A percentile compares a stretch with the other conserved stretches of the same genome.
Evolutionary conservation across 1,284 basidiomycete genomes (phyloP).

Genomic region (Ustilago trichophora): DNA sequence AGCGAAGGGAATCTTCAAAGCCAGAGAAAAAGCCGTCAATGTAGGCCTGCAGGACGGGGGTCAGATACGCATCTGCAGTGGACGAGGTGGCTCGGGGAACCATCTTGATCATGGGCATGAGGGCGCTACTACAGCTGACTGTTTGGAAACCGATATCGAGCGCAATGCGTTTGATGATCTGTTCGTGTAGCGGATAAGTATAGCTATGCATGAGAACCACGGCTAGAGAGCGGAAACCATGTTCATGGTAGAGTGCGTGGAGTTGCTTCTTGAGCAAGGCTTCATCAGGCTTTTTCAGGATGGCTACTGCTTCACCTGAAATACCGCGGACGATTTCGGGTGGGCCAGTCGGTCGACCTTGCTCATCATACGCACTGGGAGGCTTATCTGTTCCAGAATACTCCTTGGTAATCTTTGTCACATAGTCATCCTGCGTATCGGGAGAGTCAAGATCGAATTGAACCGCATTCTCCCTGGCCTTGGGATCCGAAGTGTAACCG

Average conservation of each 20-base stretch:
- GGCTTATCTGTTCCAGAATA: conserved; percentile 68
- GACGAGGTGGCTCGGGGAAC: conserved; percentile 90
- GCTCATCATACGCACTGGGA: conserved; percentile 76
- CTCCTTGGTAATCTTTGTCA: conserved; percentile 19
- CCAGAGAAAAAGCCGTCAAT: conserved; percentile 91
- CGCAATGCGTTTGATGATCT: conserved; percentile 77
- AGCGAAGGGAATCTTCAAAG: conserved; percentile 78
- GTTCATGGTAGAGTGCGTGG: conserved; percentile 73
- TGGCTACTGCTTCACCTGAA: conserved; percentile 88
- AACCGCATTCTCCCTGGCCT: conserved; percentile 74
- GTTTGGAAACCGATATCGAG: conserved; percentile 82
- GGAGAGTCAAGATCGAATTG: conserved; percentile 47
- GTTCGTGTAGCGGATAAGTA: conserved; percentile 85
- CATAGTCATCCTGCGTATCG: conserved; percentile 2
- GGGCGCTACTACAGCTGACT: conserved; percentile 84
- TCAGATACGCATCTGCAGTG: conserved; percentile 95
- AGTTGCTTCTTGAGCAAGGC: conserved; percentile 71
- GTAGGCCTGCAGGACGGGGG: conserved; percentile 84
- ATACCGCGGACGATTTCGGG: conserved; percentile 80
- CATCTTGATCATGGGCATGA: conserved; percentile 90
- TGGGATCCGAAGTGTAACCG: conserved; percentile 88
- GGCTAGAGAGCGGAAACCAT: conserved; percentile 83
- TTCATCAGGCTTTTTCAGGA: conserved; percentile 76
- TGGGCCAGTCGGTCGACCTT: conserved; percentile 74
- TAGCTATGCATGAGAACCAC: conserved; percentile 91